phyloP scores from a whole-genome alignment of 2,329 filamentous ascomycete species.

The Decorospora gaudefroyi region DNA sequence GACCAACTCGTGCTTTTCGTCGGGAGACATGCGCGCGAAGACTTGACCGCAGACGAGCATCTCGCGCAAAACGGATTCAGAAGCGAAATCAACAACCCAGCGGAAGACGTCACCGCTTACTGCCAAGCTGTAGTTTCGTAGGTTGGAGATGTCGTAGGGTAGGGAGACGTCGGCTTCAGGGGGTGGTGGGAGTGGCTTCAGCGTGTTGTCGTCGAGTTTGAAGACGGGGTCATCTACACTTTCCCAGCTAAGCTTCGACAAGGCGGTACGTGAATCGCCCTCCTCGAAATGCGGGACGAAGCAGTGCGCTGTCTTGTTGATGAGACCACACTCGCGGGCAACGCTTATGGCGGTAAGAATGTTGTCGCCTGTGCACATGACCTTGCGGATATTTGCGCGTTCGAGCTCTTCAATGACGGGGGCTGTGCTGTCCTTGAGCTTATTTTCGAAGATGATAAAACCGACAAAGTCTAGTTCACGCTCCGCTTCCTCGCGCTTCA shows the following conservation, averaged over 20 bases:
- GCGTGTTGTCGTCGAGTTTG: slow-evolving; percentile 75
- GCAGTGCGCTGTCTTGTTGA: slow-evolving; percentile 81
- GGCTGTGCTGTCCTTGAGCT: slow-evolving; percentile 85
- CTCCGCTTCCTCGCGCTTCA: slow-evolving; percentile 85
- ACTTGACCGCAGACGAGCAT: slow-evolving; percentile 92
- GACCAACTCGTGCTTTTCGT: slow-evolving; percentile 96
- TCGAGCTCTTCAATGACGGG: slow-evolving; percentile 80
- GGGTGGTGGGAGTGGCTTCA: slow-evolving; percentile 76
- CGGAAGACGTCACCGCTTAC: slow-evolving; percentile 93
- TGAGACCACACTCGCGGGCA: slow-evolving; percentile 82
- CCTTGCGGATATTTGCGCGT: slow-evolving; percentile 79
- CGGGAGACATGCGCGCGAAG: slow-evolving; percentile 97
- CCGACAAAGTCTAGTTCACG: slow-evolving; percentile 83
- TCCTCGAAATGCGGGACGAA: slow-evolving; percentile 88
- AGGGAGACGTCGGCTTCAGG: slow-evolving; percentile 77
- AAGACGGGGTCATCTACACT: slow-evolving; percentile 87
- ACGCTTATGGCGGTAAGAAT: slow-evolving; percentile 97
- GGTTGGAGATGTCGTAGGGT: slow-evolving; percentile 79
- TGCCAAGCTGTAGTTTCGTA: slow-evolving; percentile 85
- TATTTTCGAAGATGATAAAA: slow-evolving; percentile 99
- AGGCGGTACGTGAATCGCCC: slow-evolving; percentile 73
- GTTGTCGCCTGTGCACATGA: slow-evolving; percentile 99
- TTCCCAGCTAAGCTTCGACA: slow-evolving; percentile 81
- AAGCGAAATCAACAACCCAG: slow-evolving; percentile 92
- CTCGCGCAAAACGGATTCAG: slow-evolving; percentile 76